Evolutionary conservation across 345 rosid genomes (phyloP).

Genomic region (Eucalyptus erythrocorys): DNA sequence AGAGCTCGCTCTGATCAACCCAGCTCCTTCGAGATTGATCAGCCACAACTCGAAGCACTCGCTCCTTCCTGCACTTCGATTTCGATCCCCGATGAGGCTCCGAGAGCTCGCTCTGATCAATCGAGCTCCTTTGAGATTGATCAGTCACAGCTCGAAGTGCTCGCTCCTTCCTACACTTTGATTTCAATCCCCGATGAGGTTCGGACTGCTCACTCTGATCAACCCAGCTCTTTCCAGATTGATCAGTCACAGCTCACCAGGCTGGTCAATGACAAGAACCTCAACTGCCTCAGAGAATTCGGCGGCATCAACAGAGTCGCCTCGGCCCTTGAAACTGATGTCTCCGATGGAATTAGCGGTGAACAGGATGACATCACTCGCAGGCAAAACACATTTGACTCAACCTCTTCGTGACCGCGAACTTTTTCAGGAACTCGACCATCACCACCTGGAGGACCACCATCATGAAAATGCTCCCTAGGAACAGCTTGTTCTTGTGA

Average conservation of each 20-base stretch:
- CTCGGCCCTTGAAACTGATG: slow-evolving; percentile 21
- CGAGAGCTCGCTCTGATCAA: slow-evolving; percentile 28
- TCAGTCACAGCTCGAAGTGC: slow-evolving; percentile 3
- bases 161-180: no score
- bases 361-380: slow-evolving; percentile 13
- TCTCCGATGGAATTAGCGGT: slow-evolving; percentile 21
- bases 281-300: slow-evolving; percentile 6
- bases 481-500: no score
- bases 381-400: slow-evolving; percentile 35
- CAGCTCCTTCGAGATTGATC: slow-evolving; percentile 12
- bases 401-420: slow-evolving; percentile 62
- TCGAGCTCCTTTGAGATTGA: slow-evolving; percentile 9
- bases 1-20: not conserved
- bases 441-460: slow-evolving; percentile 50
- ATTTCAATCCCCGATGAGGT: no score
- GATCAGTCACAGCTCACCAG: slow-evolving; percentile 13
- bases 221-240: slow-evolving; percentile 13
- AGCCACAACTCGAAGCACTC: not conserved
- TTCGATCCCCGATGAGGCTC: slow-evolving; percentile 29
- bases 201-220: not conserved
- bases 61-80: slow-evolving; percentile 1
- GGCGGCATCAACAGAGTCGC: slow-evolving; percentile 34
- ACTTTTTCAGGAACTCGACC: slow-evolving; percentile 60
- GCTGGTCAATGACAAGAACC: slow-evolving; percentile 35
- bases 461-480: slow-evolving; percentile 33